Evolutionary conservation across 139 green algal species (phyloP).

Genomic region (Tetradesmus lagerheimii): DNA sequence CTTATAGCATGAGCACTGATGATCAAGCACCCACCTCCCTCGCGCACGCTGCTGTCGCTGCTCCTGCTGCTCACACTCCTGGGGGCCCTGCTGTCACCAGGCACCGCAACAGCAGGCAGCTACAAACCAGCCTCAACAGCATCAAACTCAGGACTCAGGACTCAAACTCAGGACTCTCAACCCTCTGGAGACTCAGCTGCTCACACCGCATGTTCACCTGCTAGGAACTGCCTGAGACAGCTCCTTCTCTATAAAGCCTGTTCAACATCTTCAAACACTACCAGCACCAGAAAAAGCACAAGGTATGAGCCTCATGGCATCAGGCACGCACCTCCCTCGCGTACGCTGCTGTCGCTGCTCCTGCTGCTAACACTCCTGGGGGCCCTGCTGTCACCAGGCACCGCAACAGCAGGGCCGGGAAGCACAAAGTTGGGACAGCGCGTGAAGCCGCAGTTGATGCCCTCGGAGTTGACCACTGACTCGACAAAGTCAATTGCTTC

Average conservation of each 20-base stretch:
- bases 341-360: background rate
- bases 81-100: slow-evolving; percentile 32
- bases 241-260: too few relatives aligned
- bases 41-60: background rate
- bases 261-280: too few relatives aligned
- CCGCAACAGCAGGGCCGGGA: background rate
- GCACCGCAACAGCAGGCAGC: slow-evolving; percentile 17
- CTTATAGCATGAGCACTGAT: too few relatives aligned
- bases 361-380: slow-evolving; percentile 1
- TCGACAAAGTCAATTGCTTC: slow-evolving; percentile 47
- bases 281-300: too few relatives aligned
- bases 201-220: too few relatives aligned
- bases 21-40: too few relatives aligned
- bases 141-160: too few relatives aligned
- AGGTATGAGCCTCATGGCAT: too few relatives aligned
- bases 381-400: slow-evolving; percentile 37
- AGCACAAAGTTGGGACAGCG: background rate
- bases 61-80: background rate
- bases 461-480: slow-evolving; percentile 20
- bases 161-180: too few relatives aligned
- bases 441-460: slow-evolving; percentile 24
- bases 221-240: too few relatives aligned
- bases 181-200: too few relatives aligned
- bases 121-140: too few relatives aligned
- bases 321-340: background rate